These are phyloP conservation scores for Albophoma yamanashiensis DNA, from an alignment of 2,329 filamentous ascomycete species.

Conservation along the genomic window DNA sequence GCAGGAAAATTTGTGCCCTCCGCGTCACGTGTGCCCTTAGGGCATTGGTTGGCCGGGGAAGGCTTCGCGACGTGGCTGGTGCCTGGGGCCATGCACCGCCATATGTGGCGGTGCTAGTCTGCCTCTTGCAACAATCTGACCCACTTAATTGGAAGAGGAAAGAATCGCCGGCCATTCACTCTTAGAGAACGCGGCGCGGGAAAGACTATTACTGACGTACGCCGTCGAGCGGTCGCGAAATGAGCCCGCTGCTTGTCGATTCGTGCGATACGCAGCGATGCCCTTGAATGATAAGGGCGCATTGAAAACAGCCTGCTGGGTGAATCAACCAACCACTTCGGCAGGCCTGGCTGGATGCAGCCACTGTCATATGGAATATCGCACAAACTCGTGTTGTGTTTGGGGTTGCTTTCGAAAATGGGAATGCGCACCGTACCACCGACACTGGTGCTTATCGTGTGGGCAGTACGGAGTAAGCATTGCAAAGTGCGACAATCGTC, in stretches of 20 bases:
- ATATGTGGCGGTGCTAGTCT: conserved; percentile 1
- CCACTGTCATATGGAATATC: background rate
- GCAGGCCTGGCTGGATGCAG: background rate
- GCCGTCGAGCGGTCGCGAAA: background rate
- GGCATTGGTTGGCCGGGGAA: conserved; percentile 8
- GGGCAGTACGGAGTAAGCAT: background rate
- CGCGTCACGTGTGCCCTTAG: conserved; percentile 23
- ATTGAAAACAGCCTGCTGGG: background rate
- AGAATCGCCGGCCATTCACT: background rate
- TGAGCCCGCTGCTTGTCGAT: background rate
- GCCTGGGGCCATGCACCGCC: background rate
- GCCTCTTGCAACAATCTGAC: background rate
- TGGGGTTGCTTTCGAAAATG: background rate
- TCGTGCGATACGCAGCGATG: background rate
- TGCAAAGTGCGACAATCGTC: background rate
- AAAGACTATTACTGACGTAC: background rate
- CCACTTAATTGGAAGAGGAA: background rate
- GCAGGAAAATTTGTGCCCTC: conserved; percentile 24
- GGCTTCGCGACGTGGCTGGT: conserved; percentile 1
- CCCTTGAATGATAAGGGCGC: background rate
- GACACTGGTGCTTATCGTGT: background rate
- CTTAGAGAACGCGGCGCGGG: background rate
- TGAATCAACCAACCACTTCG: background rate
- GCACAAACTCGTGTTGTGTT: background rate
- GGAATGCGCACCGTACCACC: background rate